Evolutionary conservation across 495 filamentous ascomycete genomes (phyloP).

Genomic region (Aspergillus biplanus): DNA sequence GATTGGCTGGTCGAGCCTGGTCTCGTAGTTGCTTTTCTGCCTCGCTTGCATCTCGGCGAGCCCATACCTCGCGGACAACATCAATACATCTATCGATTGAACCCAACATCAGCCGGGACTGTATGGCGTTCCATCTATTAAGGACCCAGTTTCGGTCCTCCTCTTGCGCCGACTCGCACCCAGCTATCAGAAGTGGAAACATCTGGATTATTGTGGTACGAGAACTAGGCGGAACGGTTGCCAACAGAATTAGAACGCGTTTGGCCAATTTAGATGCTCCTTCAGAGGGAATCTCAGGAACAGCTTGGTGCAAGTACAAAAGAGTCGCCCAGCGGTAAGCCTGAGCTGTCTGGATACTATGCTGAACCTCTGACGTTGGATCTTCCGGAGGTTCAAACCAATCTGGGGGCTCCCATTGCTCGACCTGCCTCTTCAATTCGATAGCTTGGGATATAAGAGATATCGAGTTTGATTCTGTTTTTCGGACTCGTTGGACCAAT

Average conservation of each 20-base stretch:
- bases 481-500: slow-evolving; percentile 66
- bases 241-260: slow-evolving; percentile 62
- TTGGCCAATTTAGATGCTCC: slow-evolving; percentile 62
- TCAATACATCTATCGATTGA: slow-evolving; percentile 76
- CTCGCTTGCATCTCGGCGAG: slow-evolving; percentile 57
- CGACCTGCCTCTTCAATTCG: slow-evolving; percentile 63
- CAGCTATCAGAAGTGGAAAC: slow-evolving; percentile 73
- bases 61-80: slow-evolving; percentile 73
- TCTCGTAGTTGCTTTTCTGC: slow-evolving; percentile 34
- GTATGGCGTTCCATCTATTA: slow-evolving; percentile 66
- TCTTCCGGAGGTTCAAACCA: slow-evolving; percentile 68
- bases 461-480: slow-evolving; percentile 59
- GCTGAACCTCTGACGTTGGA: slow-evolving; percentile 63
- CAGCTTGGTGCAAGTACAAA: slow-evolving; percentile 76
- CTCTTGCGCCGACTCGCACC: slow-evolving; percentile 63
- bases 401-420: slow-evolving; percentile 65
- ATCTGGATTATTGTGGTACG: slow-evolving; percentile 76
- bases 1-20: slow-evolving; percentile 16
- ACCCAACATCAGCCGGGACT: slow-evolving; percentile 67
- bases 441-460: slow-evolving; percentile 66
- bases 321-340: slow-evolving; percentile 79
- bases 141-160: slow-evolving; percentile 73
- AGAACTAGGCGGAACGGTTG: slow-evolving; percentile 64
- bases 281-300: slow-evolving; percentile 71
- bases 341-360: slow-evolving; percentile 72